Evolutionary conservation across 495 filamentous ascomycete species (phyloP), one percentile per base, ranked within the genome.

Genomic region (Penicillium ucsense): DNA sequence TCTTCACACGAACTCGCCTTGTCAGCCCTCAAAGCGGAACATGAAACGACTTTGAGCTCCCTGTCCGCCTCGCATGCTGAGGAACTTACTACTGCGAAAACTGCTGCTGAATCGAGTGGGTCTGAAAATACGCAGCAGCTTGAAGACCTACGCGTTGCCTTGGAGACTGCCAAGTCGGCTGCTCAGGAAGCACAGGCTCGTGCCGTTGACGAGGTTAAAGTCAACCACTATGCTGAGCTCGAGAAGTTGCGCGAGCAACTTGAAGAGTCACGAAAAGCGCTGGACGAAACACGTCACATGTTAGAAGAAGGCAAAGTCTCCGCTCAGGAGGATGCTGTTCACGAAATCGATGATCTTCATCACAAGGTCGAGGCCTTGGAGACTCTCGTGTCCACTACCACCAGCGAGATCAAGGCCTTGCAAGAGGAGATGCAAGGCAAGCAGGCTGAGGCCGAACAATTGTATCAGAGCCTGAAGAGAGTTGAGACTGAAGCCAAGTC

Each of bases 321-420:
- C 28, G 67, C 67, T 9, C 62, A 67, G 40, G 60, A 63, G 29
- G 56, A 58, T 42, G 70, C 70, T 6, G 46, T 60, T 12, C 62
- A 70, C 30, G 69, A 72, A 44, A 70, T 74, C 39, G 65, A 74
- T 35, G 51, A 61, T 38, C 62, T 74, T 30, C 63, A 62, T 45
- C 64, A 66, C 40, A 72, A 67, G 52, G 62, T 71, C 31, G 62
- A 56, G 31, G 53, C 56, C 3, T 58, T 75, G 41, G 70, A 74
- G 43, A 54, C 64, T 5, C 61, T 68, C 31, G 52, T 71, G 38
- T 57, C 66, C 6, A 56, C 61, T 6, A 65, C 61, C n/a, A 54
- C 62, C 10, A 61, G 55, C 9, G 64, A 71, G 52, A 69, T 72
- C 48, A 63, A 65, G 37, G 56, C 63, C n/a, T 57, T 75, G 32